Evolutionary conservation across 2,329 filamentous ascomycete genomes (phyloP), one percentile per base, ranked within the genome.

Genomic region (Xylaria hypoxylon): DNA sequence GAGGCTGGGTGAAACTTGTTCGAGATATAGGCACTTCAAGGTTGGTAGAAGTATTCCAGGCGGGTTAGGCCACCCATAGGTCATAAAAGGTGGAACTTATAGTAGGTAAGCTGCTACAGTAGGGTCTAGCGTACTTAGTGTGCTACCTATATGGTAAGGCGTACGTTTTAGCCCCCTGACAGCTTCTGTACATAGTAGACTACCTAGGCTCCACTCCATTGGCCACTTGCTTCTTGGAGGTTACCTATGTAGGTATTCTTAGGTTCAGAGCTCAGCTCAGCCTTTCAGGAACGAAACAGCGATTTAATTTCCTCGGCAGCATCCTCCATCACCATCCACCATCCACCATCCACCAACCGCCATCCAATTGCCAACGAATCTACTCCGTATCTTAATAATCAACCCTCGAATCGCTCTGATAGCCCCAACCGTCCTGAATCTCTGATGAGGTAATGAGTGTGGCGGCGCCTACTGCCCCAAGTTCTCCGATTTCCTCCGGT

Each of bases 371-470:
- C 56, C 47, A 51, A 45, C 59, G 33, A 58, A n/a, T 40, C 38
- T 8, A 45, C 56, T 24, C 44, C 15, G n/a, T 51, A 15, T 42
- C 24, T 19, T 28, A 19, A 31, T 50, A 19, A 48, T n/a, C 56
- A 51, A n/a, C 44, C n/a, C 5, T 24, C 44, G 15, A 38, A 47
- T 26, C 24, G 33, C 35, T 47, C 51, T 31, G 24, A 35, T 33
- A 11, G 22, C 8, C n/a, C 40, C 53, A 15, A 62, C 26, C 17
- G 31, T 26, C 15, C 69, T 35, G 42, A 33, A 44, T 62, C 52
- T 66, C 70, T 70, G 40, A 75, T 74, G 73, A 69, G 68, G 62
- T 60, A 62, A 70, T 69, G 67, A 69, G n/a, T 28, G 65, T 52
- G 69, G 66, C 67, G 71, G 66, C 69, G 55, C 70, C 38, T 28